phyloP scores from a whole-genome alignment of 768 basidiomycete genomes.

The Tylopilus felleus region DNA sequence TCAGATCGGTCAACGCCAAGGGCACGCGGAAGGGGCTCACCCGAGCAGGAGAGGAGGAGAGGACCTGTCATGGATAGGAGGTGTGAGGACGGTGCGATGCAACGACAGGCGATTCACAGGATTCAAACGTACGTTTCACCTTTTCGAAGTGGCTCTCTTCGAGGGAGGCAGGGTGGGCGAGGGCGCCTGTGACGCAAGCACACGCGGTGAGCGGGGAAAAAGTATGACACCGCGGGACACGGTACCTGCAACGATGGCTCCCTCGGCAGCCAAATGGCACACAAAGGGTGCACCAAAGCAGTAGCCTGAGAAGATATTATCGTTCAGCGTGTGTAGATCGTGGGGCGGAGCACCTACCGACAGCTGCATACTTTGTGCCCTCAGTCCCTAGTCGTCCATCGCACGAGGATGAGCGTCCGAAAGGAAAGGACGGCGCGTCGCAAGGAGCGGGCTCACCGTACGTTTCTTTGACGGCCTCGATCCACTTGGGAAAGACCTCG shows the following conservation, averaged over 20 bases:
- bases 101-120: background rate
- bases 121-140: constrained; percentile 35
- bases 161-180: constrained; percentile 51
- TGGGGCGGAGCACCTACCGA: constrained; percentile 32
- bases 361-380: constrained; percentile 40
- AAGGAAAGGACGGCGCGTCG: background rate
- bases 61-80: constrained; percentile 4
- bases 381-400: constrained; percentile 18
- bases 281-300: constrained; percentile 54
- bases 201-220: background rate
- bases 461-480: constrained; percentile 43
- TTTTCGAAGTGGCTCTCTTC: constrained; percentile 52
- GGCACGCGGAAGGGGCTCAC: constrained; percentile 5
- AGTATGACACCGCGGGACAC: too few species aligned
- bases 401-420: background rate
- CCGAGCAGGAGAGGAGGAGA: constrained; percentile 22
- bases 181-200: too few species aligned
- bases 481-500: constrained; percentile 46
- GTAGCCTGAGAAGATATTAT: constrained; percentile 37
- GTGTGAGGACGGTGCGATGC: background rate
- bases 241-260: constrained; percentile 41
- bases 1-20: background rate
- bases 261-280: constrained; percentile 41
- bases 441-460: constrained; percentile 36
- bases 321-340: background rate